These are phyloP conservation scores for Chrysosporium keratinophilum DNA, from an alignment of 2,329 filamentous ascomycete species.

Conservation along the genomic window DNA sequence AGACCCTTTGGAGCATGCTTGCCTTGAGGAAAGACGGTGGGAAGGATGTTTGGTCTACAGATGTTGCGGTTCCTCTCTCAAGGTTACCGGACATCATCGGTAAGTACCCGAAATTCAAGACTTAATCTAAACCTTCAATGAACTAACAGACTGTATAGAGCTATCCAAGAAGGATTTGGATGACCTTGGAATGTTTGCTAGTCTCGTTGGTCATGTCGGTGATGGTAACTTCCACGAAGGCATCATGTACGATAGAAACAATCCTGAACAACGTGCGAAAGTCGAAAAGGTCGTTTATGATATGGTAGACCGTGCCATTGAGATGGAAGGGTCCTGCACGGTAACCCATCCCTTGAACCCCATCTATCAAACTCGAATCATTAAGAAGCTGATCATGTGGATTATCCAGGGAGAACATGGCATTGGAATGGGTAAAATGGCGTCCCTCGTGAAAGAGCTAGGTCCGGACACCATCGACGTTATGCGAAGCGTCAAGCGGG, in stretches of 20 bases:
- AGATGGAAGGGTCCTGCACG: slow-evolving; percentile 90
- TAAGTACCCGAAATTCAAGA: slow-evolving; percentile 20
- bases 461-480: slow-evolving; percentile 69
- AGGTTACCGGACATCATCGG: slow-evolving; percentile 52
- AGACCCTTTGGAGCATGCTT: slow-evolving; percentile 52
- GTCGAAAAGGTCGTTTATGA: slow-evolving; percentile 75
- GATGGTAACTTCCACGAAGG: slow-evolving; percentile 93
- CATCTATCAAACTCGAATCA: not conserved
- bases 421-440: slow-evolving; percentile 77
- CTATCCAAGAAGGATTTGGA: slow-evolving; percentile 83
- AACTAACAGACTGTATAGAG: slow-evolving; percentile 41
- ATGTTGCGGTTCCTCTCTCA: slow-evolving; percentile 52
- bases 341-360: slow-evolving; percentile 23
- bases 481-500: slow-evolving; percentile 74
- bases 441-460: slow-evolving; percentile 65
- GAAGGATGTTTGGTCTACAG: slow-evolving; percentile 50
- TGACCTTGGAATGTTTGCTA: slow-evolving; percentile 73
- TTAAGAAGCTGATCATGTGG: not conserved
- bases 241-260: slow-evolving; percentile 70
- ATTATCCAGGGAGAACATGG: slow-evolving; percentile 61
- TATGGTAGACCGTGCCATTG: slow-evolving; percentile 81
- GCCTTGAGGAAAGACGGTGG: slow-evolving; percentile 45
- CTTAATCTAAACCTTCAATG: not conserved
- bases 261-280: slow-evolving; percentile 59
- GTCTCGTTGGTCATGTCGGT: slow-evolving; percentile 79